These are phyloP conservation scores for Penicillium carneum DNA, from an alignment of 2,329 filamentous ascomycete species.

Conservation along the genomic window DNA sequence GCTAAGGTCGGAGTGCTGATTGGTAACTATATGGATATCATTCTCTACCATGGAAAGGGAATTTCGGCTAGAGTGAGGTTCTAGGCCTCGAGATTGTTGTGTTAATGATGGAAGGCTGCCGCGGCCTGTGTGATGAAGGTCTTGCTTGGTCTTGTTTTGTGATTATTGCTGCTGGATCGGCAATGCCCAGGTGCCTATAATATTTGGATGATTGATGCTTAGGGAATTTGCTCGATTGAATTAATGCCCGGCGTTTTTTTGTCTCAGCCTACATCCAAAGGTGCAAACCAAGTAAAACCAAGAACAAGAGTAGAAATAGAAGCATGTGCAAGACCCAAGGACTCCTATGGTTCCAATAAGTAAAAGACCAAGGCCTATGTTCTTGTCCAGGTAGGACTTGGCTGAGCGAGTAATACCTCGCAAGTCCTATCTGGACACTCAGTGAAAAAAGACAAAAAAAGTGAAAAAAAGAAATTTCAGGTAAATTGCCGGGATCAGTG, in stretches of 20 bases:
- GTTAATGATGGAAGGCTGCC: background rate
- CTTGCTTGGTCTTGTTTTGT: background rate
- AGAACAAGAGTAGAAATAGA: background rate
- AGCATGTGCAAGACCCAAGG: no score
- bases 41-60: slow-evolving; percentile 74
- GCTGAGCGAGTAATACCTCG: background rate
- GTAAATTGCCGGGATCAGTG: background rate
- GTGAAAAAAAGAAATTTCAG: background rate
- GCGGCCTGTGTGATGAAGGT: background rate
- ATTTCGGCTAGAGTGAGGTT: slow-evolving; percentile 70
- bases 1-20: slow-evolving; percentile 78
- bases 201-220: background rate
- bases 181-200: background rate
- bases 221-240: background rate
- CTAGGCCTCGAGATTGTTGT: slow-evolving; percentile 4
- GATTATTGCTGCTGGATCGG: slow-evolving; percentile 1
- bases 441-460: background rate
- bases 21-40: slow-evolving; percentile 73
- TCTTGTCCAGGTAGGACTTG: background rate
- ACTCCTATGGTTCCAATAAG: background rate
- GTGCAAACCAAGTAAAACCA: background rate
- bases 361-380: no score
- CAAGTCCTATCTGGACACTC: background rate
- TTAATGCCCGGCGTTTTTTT: background rate
- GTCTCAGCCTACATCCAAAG: background rate